These are phyloP conservation scores for Phragmites australis DNA, from an alignment of 176 grass and related monocot genomes.

Conservation along the genomic window DNA sequence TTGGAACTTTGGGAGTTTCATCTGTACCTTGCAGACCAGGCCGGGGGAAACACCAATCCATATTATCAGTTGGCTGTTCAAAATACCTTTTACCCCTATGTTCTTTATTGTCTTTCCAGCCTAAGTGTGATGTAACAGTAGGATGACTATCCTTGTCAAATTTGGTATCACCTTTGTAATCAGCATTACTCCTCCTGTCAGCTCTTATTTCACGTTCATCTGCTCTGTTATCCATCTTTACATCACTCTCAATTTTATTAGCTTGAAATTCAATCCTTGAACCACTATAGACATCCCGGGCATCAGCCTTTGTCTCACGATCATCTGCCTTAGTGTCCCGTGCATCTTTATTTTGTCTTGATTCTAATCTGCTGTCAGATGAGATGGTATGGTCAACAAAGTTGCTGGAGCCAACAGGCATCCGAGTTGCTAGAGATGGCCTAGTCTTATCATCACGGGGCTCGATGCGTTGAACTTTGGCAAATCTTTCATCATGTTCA, in stretches of 20 bases:
- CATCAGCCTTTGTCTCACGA: conserved; percentile 52
- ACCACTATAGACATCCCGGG: conserved; percentile 40
- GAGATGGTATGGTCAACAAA: conserved; percentile 41
- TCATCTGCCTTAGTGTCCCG: conserved; percentile 53
- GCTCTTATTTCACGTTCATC: conserved; percentile 59
- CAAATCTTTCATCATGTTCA: conserved; percentile 68
- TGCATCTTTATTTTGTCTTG: conserved; percentile 57
- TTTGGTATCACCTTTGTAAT: conserved; percentile 55
- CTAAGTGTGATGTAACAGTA: conserved; percentile 45
- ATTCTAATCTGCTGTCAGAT: conserved; percentile 62
- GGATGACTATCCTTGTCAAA: conserved; percentile 60
- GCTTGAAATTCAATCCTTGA: conserved; percentile 47
- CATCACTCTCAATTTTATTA: conserved; percentile 62
- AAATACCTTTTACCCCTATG: conserved; percentile 58
- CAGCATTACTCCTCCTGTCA: conserved; percentile 49
- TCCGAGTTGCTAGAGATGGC: conserved; percentile 43
- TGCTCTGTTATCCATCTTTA: conserved; percentile 46
- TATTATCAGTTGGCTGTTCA: conserved; percentile 46
- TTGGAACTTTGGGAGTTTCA: conserved; percentile 51
- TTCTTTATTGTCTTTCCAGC: conserved; percentile 69
- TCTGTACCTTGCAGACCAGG: conserved; percentile 52
- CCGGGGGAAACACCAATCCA: conserved; percentile 48
- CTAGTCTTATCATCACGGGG: conserved; percentile 76
- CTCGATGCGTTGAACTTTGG: conserved; percentile 70
- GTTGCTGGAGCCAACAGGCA: conserved; percentile 47